Percentiles rank a stretch among this genome's conserved stretches.
Conservation (phyloP, 768 basidiomycete genomes). For the Boletus reticuloceps region DNA sequence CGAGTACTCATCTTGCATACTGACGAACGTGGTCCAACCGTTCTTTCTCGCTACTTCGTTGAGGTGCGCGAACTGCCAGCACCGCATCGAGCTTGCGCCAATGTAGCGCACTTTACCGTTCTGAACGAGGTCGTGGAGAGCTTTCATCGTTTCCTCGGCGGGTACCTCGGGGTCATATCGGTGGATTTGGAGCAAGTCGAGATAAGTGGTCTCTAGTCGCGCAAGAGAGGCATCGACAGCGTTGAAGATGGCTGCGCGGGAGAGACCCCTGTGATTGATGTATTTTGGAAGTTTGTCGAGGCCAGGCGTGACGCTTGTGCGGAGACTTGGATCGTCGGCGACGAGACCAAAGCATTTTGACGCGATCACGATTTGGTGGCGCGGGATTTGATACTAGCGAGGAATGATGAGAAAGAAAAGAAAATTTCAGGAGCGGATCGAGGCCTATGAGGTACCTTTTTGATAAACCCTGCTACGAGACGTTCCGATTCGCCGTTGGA, state of each 20-base stretch:
- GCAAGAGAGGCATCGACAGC: conserved; percentile 35
- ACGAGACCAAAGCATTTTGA: conserved; percentile 27
- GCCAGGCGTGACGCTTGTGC: neutral
- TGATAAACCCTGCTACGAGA: conserved; percentile 36
- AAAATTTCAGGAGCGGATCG: conserved; percentile 1
- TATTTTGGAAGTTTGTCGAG: conserved; percentile 15
- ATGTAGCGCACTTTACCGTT: conserved; percentile 50
- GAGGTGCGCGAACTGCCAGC: conserved; percentile 45
- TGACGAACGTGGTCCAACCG: conserved; percentile 52
- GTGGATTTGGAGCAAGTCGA: conserved; percentile 46
- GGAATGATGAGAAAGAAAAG: neutral
- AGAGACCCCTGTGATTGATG: conserved; percentile 32
- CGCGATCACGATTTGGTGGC: conserved; percentile 30
- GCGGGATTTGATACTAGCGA: conserved; percentile 30
- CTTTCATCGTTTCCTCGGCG: conserved; percentile 48
- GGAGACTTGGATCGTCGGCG: conserved; percentile 1
- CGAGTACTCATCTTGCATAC: conserved; percentile 50
- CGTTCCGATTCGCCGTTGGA: conserved; percentile 36
- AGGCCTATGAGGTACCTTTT: conserved; percentile 22
- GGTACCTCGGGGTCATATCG: conserved; percentile 38
- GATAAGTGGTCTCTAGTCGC: conserved; percentile 34
- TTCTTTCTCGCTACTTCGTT: conserved; percentile 43
- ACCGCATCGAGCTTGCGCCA: conserved; percentile 44
- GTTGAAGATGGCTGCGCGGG: conserved; percentile 37
- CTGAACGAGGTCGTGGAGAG: conserved; percentile 47